Base-by-base conservation (phyloP, 2,329 filamentous ascomycete species). In the Cryphonectria radicalis region DNA sequence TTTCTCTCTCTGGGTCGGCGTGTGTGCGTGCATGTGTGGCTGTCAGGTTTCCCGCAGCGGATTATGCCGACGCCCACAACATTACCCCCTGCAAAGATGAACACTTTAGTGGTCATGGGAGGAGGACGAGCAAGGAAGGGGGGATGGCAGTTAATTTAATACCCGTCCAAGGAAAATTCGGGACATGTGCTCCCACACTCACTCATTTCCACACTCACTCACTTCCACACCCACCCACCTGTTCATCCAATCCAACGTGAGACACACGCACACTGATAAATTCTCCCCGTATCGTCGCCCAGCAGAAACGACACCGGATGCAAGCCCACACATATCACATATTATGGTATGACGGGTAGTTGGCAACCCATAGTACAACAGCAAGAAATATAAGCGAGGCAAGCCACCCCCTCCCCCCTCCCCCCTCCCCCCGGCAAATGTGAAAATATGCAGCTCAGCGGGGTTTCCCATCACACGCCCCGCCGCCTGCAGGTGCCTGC, bases 121-220 rank as follows among this genome's bases (percentile, higher is more conserved):
- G 10, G 13, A 28, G n/a, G 53, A 14, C 25, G 53, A 17, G 37
- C 37, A 40, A 40, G 13, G 55, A 32, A 11, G 28, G 55, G 32
- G 25, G 55, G 55, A 32, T 32, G 55, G 55, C 5, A 59, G 28
- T 59, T 32, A 59, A 59, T 59, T 19, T 19, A 59, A 59, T 59
- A 32, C 55, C 55, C 25, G 28, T 59, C 55, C 55, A 59, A 59
- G 55, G 55, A 59, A 32, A 59, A 59, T 59, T 32, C 11, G 55
- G 28, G 55, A 59, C 25, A 32, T 8, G 14, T 6, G 14, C 55
- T 19, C 55, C 25, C 25, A 35, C 55, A 13, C 53, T 3, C n/a
- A 17, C 32, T 32, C 32, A 3, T 3, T 32, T 32, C 32, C 32
- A 40, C 25, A 17, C 53, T 3, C n/a, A 17, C 32, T 32, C 32